Conservation (phyloP, 2,329 filamentous ascomycete genomes). For the Alternaria consortialis region DNA sequence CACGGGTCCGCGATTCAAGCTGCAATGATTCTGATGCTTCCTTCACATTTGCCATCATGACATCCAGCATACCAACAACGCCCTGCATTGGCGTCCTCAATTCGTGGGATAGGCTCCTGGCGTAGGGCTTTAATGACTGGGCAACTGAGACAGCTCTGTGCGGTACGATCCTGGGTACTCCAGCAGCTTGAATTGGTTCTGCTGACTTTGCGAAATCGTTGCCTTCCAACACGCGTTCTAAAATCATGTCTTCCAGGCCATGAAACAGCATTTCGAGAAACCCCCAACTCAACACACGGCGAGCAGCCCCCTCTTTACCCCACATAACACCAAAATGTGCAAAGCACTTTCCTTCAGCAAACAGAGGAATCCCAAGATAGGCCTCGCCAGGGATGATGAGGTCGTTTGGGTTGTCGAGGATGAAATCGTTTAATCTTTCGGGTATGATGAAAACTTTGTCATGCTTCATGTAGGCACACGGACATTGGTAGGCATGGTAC, state of each 20-base stretch:
- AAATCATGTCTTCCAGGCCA: conserved; percentile 72
- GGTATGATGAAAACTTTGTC: conserved; percentile 76
- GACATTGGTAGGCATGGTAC: conserved; percentile 71
- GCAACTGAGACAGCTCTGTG: conserved; percentile 66
- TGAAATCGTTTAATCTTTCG: conserved; percentile 66
- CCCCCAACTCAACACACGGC: conserved; percentile 68
- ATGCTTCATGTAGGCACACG: conserved; percentile 74
- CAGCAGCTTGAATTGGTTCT: conserved; percentile 21
- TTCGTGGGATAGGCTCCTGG: conserved; percentile 76
- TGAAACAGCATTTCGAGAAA: conserved; percentile 74
- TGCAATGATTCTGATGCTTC: conserved; percentile 69
- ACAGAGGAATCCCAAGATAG: conserved; percentile 73
- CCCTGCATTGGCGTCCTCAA: conserved; percentile 78
- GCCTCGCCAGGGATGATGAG: conserved; percentile 70
- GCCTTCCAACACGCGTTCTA: conserved; percentile 65
- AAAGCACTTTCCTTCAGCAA: conserved; percentile 70
- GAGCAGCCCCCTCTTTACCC: conserved; percentile 68
- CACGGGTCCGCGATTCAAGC: conserved; percentile 59
- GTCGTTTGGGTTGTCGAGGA: conserved; percentile 68
- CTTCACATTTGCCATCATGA: conserved; percentile 77
- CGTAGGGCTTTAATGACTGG: conserved; percentile 75
- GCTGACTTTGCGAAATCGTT: conserved; percentile 53
- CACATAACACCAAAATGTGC: conserved; percentile 78
- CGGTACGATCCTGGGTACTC: conserved; percentile 59
- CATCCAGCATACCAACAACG: conserved; percentile 78